These are phyloP conservation scores for Davidsoniella eucalypti DNA, from an alignment of 2,329 filamentous ascomycete genomes.

Conservation along the genomic window DNA sequence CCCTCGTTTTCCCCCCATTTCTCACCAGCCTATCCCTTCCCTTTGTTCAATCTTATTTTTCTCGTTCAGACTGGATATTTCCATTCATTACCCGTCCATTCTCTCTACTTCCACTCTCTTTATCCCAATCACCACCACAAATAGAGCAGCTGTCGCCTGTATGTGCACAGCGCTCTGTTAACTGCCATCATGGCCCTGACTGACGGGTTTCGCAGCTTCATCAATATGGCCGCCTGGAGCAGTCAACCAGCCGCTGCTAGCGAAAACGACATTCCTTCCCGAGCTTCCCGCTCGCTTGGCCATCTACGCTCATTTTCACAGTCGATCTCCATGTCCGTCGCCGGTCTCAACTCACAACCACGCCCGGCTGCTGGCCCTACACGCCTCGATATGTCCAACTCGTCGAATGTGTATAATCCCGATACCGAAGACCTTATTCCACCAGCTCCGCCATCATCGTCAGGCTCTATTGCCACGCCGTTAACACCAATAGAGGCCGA, in stretches of 20 bases:
- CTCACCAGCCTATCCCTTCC: neutral
- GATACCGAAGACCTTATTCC: slow-evolving; percentile 8
- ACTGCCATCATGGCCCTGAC: slow-evolving; percentile 4
- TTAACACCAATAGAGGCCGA: slow-evolving; percentile 34
- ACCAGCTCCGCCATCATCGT: slow-evolving; percentile 3
- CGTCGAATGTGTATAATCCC: slow-evolving; percentile 11
- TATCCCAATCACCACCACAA: neutral
- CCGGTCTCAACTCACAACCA: neutral
- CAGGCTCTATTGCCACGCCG: neutral
- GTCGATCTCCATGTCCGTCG: slow-evolving; percentile 6
- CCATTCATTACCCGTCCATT: neutral
- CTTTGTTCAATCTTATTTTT: neutral
- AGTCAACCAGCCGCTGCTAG: slow-evolving; percentile 20
- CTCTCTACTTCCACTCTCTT: neutral
- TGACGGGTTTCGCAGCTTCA: slow-evolving; percentile 26
- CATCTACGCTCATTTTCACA: slow-evolving; percentile 11
- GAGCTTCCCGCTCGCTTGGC: slow-evolving; percentile 8
- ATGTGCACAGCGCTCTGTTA: neutral
- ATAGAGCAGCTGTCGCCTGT: neutral
- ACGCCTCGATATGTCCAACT: slow-evolving; percentile 3
- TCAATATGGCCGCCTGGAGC: slow-evolving; percentile 36
- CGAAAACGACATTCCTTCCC: slow-evolving; percentile 8
- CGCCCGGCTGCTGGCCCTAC: slow-evolving; percentile 3
- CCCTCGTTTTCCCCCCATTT: neutral
- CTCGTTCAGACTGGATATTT: neutral